Conservation (phyloP, 2,329 filamentous ascomycete species). For the Orbilia oligospora region DNA sequence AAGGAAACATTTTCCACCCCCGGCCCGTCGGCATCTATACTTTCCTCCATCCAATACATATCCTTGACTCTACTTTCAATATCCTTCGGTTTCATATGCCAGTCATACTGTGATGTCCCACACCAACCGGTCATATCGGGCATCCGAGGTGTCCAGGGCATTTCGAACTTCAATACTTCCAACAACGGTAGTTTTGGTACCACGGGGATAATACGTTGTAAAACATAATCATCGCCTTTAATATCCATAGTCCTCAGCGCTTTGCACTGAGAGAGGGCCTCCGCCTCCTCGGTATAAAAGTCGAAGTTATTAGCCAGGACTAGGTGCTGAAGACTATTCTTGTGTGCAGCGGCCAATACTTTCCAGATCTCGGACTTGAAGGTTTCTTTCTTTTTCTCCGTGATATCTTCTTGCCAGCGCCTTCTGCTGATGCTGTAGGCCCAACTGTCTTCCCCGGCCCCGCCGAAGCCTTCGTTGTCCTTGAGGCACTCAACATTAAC, state of each 20-base stretch:
- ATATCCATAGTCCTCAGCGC: slow-evolving; percentile 1
- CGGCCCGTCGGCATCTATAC: not conserved
- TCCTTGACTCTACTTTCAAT: not conserved
- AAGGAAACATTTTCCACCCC: not conserved
- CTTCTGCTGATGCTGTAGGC: not conserved
- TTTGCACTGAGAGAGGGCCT: slow-evolving; percentile 2
- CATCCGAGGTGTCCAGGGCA: slow-evolving; percentile 7
- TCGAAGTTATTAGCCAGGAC: not conserved
- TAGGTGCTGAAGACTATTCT: not conserved
- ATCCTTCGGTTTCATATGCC: slow-evolving; percentile 14
- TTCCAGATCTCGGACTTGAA: slow-evolving; percentile 12
- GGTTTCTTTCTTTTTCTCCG: not conserved
- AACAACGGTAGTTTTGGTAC: not conserved
- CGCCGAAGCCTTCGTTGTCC: not conserved
- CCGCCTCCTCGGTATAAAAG: not conserved
- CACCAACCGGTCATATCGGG: slow-evolving; percentile 11
- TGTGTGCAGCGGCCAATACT: not conserved
- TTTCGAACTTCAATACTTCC: not conserved
- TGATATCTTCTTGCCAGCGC: not conserved
- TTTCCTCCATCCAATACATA: not conserved
- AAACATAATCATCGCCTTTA: slow-evolving; percentile 7
- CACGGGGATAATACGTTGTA: not conserved
- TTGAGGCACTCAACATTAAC: not conserved
- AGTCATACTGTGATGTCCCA: not conserved
- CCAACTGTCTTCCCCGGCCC: slow-evolving; percentile 1